Conservation (phyloP, 768 basidiomycete species). For the Lactarius tabidus region DNA sequence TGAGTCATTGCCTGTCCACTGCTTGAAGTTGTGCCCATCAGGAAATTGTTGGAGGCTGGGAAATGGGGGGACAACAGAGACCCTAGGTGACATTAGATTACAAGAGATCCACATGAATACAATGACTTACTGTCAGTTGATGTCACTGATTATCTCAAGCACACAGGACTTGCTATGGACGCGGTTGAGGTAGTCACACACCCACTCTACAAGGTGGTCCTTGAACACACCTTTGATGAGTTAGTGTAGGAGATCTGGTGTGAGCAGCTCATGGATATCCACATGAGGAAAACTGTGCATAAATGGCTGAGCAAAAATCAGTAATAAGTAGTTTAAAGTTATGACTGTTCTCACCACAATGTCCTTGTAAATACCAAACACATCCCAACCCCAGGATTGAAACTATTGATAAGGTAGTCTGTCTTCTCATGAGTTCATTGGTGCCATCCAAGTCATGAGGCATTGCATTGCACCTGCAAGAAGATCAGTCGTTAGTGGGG, state of each 20-base stretch:
- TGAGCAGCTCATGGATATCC: neutral
- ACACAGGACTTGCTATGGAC: too few relatives aligned
- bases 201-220: too few relatives aligned
- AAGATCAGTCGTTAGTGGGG: too few relatives aligned
- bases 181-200: too few relatives aligned
- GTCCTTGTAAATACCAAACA: neutral
- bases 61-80: conserved; percentile 26
- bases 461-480: too few relatives aligned
- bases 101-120: too few relatives aligned
- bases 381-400: neutral
- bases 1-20: conserved; percentile 28
- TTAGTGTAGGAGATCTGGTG: neutral
- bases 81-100: conserved; percentile 4
- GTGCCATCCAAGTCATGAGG: too few relatives aligned
- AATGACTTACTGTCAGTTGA: too few relatives aligned
- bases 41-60: conserved; percentile 9
- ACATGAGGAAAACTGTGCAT: neutral
- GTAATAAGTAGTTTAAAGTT: too few relatives aligned
- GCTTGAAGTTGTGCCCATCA: conserved; percentile 24
- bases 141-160: too few relatives aligned
- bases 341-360: neutral
- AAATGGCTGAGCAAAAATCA: neutral
- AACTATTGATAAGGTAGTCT: neutral
- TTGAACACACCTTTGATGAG: too few relatives aligned
- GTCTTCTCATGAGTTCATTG: neutral